Evolutionary conservation across 2,329 filamentous ascomycete species (phyloP), one percentile per base, ranked within the genome.

Genomic region (Penicillium sp.): DNA sequence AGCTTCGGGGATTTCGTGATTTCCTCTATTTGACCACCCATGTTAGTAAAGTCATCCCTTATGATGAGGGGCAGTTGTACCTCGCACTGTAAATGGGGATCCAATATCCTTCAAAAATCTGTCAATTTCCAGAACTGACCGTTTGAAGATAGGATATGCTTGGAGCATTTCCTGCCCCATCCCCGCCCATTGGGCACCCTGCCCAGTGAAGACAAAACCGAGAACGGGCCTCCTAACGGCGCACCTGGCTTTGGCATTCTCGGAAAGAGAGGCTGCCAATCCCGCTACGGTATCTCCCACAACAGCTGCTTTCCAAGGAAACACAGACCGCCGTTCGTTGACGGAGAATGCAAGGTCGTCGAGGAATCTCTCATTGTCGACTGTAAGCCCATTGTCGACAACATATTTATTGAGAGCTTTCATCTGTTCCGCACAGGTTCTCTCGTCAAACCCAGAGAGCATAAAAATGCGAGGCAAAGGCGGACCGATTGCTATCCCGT

Each of bases 131-230:
- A 31, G 30, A 18, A 41, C 18, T 8, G 40, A 30, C 16, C 2
- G 7, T 30, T 39, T 41, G 16, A 37, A 38, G 25, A 63, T 37
- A 2, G 54, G 58, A 35, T 60, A 66, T 3, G 37, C 22, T 2
- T 45, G 30, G 0, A 69, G 27, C 0, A 70, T 45, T 22, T 64
- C 63, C 7, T 43, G 47, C 11, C 66, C 67, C 68, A 70, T 70
- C 1, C 44, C 56, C 2, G 43, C 33, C 56, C 60, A 70, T 36
- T 71, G 68, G 1, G 66, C 66, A 1, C 68, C 68, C 43, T 71
- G 68, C 1, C 68, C 68, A 0, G 66, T 69, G 46, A 71, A 71
- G 1, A 70, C 56, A 25, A 61, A 60, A 0, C 54, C 50, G 13
- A 56, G 22, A 0, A 2, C 52, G 14, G 59, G 56, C 12, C 36